Base-by-base conservation (phyloP, 352 stramenopile genomes). In the Globisporangium cederbergense region DNA sequence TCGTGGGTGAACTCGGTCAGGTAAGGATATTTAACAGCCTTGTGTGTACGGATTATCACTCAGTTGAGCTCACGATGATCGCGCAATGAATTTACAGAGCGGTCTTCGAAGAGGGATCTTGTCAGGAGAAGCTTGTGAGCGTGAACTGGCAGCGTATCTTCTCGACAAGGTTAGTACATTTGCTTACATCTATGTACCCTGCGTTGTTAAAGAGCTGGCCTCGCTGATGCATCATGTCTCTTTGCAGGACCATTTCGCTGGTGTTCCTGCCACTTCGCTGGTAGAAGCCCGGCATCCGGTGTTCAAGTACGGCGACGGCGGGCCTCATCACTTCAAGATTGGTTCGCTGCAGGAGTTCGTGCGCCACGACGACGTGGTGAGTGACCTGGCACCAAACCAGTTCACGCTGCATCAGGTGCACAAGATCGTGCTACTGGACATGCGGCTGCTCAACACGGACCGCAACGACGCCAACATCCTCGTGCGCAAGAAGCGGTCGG, bases 371-470 rank as follows among this genome's bases (percentile, higher is more conserved):
- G 97, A 97, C 67, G 91, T 97, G 11, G 97, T 95, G 60, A 97
- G 97, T 70, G 96, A 99, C 65, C 71, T 98, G 9, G 91, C 88
- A 46, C 91, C 92, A 43, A 96, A 81, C 55, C 89, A 97, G 64
- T 96, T 96, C 64, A 96, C 71, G 62, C 65, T 72, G 0, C 83
- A 91, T 58, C 87, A 99, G 86, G 95, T 99, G 18, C 97, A 99
- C 78, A 99, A 99, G 74, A 98, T 99, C 77, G 97, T 97, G 34
- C 81, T 99, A 60, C 74, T 99, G 36, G 97, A 99, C 83, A 98
- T 99, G 85, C 94, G 97, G 8, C 71, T 99, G 38, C 85, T 99
- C 57, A 99, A 99, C 75, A 97, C 96, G 14, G 97, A 99, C 72
- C 86, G 97, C 9, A 99, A 99, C 61, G 89, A 98, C 66, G 97